Evolutionary conservation across 1,284 basidiomycete species (phyloP).

Genomic region (Microbotryum saponariae): DNA sequence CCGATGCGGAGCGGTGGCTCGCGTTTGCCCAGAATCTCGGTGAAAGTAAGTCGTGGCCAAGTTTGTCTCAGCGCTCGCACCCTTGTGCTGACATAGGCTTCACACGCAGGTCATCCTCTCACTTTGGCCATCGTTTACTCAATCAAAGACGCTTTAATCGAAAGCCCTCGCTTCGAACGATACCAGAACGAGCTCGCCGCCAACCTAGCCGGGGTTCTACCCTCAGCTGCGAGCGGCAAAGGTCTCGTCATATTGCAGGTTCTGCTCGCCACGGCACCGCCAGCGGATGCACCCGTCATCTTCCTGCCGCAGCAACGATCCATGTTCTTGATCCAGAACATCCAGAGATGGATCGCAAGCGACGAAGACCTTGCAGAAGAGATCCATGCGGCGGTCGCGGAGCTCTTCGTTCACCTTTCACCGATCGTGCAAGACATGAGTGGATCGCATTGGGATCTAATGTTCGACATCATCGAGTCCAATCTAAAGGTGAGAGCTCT

Average conservation of each 20-base stretch:
- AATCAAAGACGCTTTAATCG: slow-evolving; percentile 56
- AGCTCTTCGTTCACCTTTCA: slow-evolving; percentile 66
- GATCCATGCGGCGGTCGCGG: slow-evolving; percentile 66
- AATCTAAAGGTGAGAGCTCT: slow-evolving; percentile 64
- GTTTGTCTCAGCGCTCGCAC: background rate
- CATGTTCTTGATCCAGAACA: slow-evolving; percentile 79
- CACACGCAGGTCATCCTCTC: slow-evolving; percentile 55
- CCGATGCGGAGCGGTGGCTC: slow-evolving; percentile 71
- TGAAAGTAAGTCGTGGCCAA: slow-evolving; percentile 49
- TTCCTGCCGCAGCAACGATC: slow-evolving; percentile 81
- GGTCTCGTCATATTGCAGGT: slow-evolving; percentile 64
- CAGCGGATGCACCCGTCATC: slow-evolving; percentile 66
- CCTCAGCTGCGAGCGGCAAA: slow-evolving; percentile 56
- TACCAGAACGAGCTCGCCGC: slow-evolving; percentile 87
- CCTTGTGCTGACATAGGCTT: background rate
- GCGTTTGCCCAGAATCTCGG: slow-evolving; percentile 56
- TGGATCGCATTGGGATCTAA: slow-evolving; percentile 84
- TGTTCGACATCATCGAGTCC: slow-evolving; percentile 81
- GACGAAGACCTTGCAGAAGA: slow-evolving; percentile 60
- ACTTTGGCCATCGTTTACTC: slow-evolving; percentile 59
- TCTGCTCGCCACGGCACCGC: slow-evolving; percentile 69
- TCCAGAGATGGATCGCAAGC: slow-evolving; percentile 72
- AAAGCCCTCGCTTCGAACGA: slow-evolving; percentile 64
- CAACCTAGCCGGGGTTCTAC: slow-evolving; percentile 59
- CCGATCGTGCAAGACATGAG: slow-evolving; percentile 81